A percentile compares a stretch with the other conserved stretches of the same genome.
These are phyloP conservation scores for Acacia pycnantha DNA, from an alignment of 331 rosid genomes.

Conservation along the genomic window DNA sequence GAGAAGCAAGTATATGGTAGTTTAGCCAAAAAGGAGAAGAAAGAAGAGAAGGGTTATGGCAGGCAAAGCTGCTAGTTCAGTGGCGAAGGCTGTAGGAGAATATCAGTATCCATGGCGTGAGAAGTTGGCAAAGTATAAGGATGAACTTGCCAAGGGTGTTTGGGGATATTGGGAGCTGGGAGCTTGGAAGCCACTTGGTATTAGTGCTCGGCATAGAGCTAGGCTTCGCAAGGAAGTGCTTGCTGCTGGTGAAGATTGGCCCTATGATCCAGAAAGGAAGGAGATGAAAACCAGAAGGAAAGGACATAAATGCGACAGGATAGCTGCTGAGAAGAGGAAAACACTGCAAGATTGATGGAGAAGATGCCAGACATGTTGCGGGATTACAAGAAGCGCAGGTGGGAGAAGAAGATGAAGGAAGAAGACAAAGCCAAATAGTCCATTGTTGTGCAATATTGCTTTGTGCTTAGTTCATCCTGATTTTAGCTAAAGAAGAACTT, in stretches of 20 bases:
- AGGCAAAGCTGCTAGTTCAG: conserved; percentile 52
- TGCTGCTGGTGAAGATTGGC: conserved; percentile 86
- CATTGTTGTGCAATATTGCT: conserved; percentile 15
- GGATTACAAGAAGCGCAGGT: conserved; percentile 62
- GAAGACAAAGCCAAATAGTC: conserved; percentile 57
- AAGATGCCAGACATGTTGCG: conserved; percentile 70
- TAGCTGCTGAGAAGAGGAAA: conserved; percentile 62
- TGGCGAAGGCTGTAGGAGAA: conserved; percentile 46
- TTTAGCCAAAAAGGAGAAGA: conserved; percentile 1
- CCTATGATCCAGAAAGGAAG: conserved; percentile 80
- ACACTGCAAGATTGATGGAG: conserved; percentile 67
- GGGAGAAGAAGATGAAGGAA: conserved; percentile 83
- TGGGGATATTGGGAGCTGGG: conserved; percentile 97
- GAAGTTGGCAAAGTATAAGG: conserved; percentile 47
- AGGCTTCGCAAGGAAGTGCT: conserved; percentile 79
- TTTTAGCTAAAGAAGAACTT: neutral
- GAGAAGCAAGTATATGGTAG: conserved; percentile 8
- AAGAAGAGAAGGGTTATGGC: conserved; percentile 47
- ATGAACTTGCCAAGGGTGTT: conserved; percentile 73
- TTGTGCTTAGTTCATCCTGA: neutral
- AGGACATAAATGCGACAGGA: conserved; percentile 67
- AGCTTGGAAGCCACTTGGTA: conserved; percentile 96
- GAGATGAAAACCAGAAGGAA: conserved; percentile 85
- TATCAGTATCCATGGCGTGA: neutral
- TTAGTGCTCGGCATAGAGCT: conserved; percentile 78